Percentiles rank a stretch among this genome's conserved stretches.
phyloP scores from a whole-genome alignment of 1,139 yeast genomes.

The Suhomyces yuchorum region DNA sequence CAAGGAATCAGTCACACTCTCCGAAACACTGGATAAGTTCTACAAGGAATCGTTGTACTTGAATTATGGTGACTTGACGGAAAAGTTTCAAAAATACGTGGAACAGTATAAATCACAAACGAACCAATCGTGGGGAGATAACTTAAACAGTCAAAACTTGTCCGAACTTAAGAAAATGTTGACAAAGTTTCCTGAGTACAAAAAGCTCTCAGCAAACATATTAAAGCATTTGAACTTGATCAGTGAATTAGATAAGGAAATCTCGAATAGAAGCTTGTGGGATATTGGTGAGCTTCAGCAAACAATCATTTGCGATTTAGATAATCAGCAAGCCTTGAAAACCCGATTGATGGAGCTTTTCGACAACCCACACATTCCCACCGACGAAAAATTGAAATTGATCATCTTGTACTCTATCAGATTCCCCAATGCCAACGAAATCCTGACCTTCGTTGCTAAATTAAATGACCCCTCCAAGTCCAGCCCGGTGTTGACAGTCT shows the following conservation, averaged over 20 bases:
- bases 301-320: slow-evolving; percentile 66
- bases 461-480: slow-evolving; percentile 33
- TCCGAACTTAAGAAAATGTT: slow-evolving; percentile 88
- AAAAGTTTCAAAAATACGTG: slow-evolving; percentile 81
- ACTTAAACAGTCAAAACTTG: slow-evolving; percentile 65
- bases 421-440: slow-evolving; percentile 41
- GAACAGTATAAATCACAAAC: slow-evolving; percentile 81
- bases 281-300: slow-evolving; percentile 91
- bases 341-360: slow-evolving; percentile 31
- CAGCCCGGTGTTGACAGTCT: slow-evolving; percentile 34
- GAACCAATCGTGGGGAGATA: slow-evolving; percentile 59
- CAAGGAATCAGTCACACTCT: slow-evolving; percentile 57
- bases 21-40: slow-evolving; percentile 64
- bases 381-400: slow-evolving; percentile 46
- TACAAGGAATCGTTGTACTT: slow-evolving; percentile 78
- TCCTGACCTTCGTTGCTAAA: slow-evolving; percentile 28
- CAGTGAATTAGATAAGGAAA: slow-evolving; percentile 76
- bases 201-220: slow-evolving; percentile 84
- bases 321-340: slow-evolving; percentile 33
- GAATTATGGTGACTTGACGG: slow-evolving; percentile 94
- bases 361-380: slow-evolving; percentile 27
- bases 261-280: slow-evolving; percentile 65
- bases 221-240: slow-evolving; percentile 90
- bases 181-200: slow-evolving; percentile 91
- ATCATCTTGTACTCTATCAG: slow-evolving; percentile 73